phyloP scores from a whole-genome alignment of 1,284 basidiomycete species.

The Hemileia vastatrix region DNA sequence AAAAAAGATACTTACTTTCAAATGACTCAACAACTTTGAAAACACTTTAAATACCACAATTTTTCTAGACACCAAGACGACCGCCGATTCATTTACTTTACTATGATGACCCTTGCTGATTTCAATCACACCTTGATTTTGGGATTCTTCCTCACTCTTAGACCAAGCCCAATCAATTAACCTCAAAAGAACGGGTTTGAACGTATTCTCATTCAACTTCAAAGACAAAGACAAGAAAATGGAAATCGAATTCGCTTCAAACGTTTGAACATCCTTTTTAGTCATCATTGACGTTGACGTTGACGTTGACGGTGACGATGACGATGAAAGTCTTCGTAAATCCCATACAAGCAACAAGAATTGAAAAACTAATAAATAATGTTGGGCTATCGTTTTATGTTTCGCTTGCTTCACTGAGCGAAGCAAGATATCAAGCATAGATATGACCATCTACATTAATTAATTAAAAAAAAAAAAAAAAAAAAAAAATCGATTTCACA shows the following conservation, averaged over 20 bases:
- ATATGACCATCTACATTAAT: constrained; percentile 5
- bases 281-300: constrained; percentile 44
- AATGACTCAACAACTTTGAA: too few relatives aligned
- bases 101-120: too few relatives aligned
- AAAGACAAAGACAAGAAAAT: constrained; percentile 81
- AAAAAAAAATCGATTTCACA: too few relatives aligned
- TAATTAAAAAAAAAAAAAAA: too few relatives aligned
- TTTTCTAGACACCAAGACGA: too few relatives aligned
- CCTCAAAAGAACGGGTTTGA: constrained; percentile 83
- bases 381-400: constrained; percentile 52
- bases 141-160: too few relatives aligned
- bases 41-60: too few relatives aligned
- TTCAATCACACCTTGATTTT: too few relatives aligned
- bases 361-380: constrained; percentile 65
- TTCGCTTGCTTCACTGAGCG: constrained; percentile 32
- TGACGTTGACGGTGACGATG: constrained; percentile 37
- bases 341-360: constrained; percentile 74
- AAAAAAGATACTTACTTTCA: too few relatives aligned
- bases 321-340: constrained; percentile 49
- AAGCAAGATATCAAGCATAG: constrained; percentile 34
- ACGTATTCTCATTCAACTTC: constrained; percentile 84
- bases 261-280: constrained; percentile 33
- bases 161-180: constrained; percentile 95
- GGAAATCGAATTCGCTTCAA: constrained; percentile 51
- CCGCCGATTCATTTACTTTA: too few relatives aligned